phyloP scores from a whole-genome alignment of 2,329 filamentous ascomycete genomes.

The Fusarium duplospermum region DNA sequence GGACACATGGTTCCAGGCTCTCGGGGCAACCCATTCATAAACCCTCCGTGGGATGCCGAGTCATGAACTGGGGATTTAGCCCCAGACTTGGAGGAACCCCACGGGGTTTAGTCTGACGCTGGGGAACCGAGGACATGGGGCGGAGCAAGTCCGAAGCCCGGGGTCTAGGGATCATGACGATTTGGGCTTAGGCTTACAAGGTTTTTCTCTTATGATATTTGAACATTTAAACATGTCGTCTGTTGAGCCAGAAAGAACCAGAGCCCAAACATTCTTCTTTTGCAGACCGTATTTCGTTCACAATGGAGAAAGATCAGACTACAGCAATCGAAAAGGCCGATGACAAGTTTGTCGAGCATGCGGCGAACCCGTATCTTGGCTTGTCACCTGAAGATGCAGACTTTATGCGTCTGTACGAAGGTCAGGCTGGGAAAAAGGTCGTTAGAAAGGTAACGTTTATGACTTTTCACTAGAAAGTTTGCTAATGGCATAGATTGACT shows the following conservation, averaged over 20 bases:
- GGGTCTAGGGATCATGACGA: not conserved
- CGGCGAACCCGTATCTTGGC: slow-evolving; percentile 37
- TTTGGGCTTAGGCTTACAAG: not conserved
- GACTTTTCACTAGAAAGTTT: not conserved
- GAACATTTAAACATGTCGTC: not conserved
- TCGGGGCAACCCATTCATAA: not conserved
- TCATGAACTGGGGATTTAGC: not conserved
- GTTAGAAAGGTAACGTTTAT: slow-evolving; percentile 16
- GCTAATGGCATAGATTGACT: slow-evolving; percentile 23
- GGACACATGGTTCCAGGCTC: not conserved
- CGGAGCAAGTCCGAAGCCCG: not conserved
- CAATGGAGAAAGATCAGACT: not conserved
- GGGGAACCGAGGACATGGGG: not conserved
- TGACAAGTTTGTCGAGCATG: slow-evolving; percentile 9
- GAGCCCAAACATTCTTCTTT: not conserved
- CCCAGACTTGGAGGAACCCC: not conserved
- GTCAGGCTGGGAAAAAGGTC: slow-evolving; percentile 22
- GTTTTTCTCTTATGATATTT: not conserved
- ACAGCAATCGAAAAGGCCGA: not conserved
- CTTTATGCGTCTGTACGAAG: slow-evolving; percentile 29
- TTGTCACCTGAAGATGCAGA: slow-evolving; percentile 30
- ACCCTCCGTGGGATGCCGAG: not conserved
- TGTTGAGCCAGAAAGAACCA: not conserved
- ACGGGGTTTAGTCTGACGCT: not conserved
- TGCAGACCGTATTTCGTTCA: not conserved